phyloP scores from a whole-genome alignment of 2,329 filamentous ascomycete genomes.

The Beauveria sp. region DNA sequence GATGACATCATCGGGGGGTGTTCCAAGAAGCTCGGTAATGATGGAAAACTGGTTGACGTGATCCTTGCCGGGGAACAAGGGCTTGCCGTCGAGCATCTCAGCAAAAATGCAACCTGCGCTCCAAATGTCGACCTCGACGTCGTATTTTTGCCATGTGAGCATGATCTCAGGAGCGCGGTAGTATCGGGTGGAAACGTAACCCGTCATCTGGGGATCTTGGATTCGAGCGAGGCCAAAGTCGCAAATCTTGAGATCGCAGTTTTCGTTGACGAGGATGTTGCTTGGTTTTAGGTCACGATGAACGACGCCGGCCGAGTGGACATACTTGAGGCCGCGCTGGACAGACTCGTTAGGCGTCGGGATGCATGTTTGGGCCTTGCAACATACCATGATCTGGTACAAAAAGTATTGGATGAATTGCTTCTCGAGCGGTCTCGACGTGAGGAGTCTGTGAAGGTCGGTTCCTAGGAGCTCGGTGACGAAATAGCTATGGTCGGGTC shows the following conservation, averaged over 20 bases:
- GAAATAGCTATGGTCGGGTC: slow-evolving; percentile 63
- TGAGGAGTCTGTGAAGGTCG: slow-evolving; percentile 90
- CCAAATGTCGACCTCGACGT: slow-evolving; percentile 98
- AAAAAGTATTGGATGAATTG: slow-evolving; percentile 99
- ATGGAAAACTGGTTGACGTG: slow-evolving; percentile 99
- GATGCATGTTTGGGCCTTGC: background rate
- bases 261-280: slow-evolving; percentile 99
- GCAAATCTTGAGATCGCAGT: slow-evolving; percentile 99
- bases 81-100: slow-evolving; percentile 98
- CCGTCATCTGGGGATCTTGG: slow-evolving; percentile 98
- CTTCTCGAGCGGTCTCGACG: slow-evolving; percentile 92
- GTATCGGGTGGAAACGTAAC: slow-evolving; percentile 97
- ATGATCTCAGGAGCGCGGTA: slow-evolving; percentile 99
- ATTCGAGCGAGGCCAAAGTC: slow-evolving; percentile 97
- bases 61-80: slow-evolving; percentile 96
- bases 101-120: slow-evolving; percentile 98
- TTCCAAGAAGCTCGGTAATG: slow-evolving; percentile 94
- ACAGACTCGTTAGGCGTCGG: background rate
- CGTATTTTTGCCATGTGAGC: slow-evolving; percentile 99
- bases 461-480: slow-evolving; percentile 96
- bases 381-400: slow-evolving; percentile 89
- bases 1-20: slow-evolving; percentile 96
- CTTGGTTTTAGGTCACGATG: slow-evolving; percentile 97
- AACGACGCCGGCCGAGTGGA: slow-evolving; percentile 95
- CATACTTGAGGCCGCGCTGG: slow-evolving; percentile 95